Evolutionary conservation across 768 basidiomycete genomes (phyloP), one percentile per base, ranked within the genome.

Genomic region (Lyophyllum decastes): DNA sequence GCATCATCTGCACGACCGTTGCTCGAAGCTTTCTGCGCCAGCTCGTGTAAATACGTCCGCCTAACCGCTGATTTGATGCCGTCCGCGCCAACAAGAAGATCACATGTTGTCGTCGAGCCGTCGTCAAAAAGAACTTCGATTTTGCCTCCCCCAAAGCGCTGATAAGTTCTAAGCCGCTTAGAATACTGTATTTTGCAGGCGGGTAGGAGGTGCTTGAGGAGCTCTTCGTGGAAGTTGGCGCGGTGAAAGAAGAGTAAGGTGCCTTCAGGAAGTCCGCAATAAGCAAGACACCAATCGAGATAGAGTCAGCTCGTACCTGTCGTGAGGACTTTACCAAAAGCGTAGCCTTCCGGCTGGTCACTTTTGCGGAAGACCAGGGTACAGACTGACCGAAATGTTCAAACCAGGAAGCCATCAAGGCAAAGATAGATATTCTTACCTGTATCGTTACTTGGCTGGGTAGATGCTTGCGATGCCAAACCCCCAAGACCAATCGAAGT

Each of bases 221-320:
- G 67, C 16, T 73, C 73, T 22, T 70, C 62, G 30, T 83, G 81
- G 40, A 85, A 78, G 51, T 81, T 78, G 2, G 81, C 76, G 14
- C 83, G 78, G 64, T 84, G 83, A 57, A 85, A 71, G n/a, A 68
- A 56, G 24, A 68, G 60, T 41, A 72, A 54, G 24, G 64, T 60
- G 22, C 65, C 68, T 57, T 16, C 17, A 27, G 33, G 49, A 19
- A 21, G 45, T 45, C 9, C 21, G 40, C 25, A 25, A 22, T 24
- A 19, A 27, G 21, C 12, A 11, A 38, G 43, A 5, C 4, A 3
- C 9, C 16, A 16, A n/a, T 3, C 5, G 4, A 5, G 40, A 41
- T 19, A 5, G n/a, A 19, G 16, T 4, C 2, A 52, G 17, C 2
- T 43, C 61, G 47, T 52, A 68, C 73, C 72, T 33, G 72, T 54